Conservation (phyloP, 176 grass and related monocot species). For the Aegilops longissima region DNA sequence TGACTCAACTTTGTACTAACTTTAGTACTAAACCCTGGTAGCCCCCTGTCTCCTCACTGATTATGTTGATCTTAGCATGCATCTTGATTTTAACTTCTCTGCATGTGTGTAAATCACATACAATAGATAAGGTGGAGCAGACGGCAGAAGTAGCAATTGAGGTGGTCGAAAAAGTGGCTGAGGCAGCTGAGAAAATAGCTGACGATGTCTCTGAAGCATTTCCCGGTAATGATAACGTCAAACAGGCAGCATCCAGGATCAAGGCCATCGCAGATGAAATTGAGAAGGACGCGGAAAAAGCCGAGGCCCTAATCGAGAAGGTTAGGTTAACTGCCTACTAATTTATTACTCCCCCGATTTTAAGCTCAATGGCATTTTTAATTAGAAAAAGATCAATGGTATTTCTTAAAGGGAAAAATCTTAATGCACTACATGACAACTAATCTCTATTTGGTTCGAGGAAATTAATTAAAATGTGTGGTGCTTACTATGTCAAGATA, state of each 20-base stretch:
- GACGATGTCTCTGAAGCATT: conserved; percentile 44
- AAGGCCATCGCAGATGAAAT: conserved; percentile 31
- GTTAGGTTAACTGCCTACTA: conserved; percentile 14
- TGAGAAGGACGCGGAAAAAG: conserved; percentile 53
- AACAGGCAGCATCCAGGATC: conserved; percentile 49
- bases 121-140: conserved; percentile 47
- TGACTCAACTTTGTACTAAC: no score
- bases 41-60: no score
- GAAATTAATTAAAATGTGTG: background rate
- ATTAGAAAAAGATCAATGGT: background rate
- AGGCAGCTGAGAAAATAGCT: conserved; percentile 48
- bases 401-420: background rate
- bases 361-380: background rate
- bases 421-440: background rate
- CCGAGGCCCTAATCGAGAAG: conserved; percentile 49
- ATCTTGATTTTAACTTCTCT: background rate
- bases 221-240: conserved; percentile 35
- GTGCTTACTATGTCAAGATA: conserved; percentile 3
- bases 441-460: background rate
- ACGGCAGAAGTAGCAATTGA: conserved; percentile 34
- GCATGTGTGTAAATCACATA: background rate
- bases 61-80: background rate
- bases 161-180: conserved; percentile 50
- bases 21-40: no score
- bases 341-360: background rate